Base-by-base conservation (phyloP, 129 eudicot genomes). In the Chrysanthemum lavandulifolium region DNA sequence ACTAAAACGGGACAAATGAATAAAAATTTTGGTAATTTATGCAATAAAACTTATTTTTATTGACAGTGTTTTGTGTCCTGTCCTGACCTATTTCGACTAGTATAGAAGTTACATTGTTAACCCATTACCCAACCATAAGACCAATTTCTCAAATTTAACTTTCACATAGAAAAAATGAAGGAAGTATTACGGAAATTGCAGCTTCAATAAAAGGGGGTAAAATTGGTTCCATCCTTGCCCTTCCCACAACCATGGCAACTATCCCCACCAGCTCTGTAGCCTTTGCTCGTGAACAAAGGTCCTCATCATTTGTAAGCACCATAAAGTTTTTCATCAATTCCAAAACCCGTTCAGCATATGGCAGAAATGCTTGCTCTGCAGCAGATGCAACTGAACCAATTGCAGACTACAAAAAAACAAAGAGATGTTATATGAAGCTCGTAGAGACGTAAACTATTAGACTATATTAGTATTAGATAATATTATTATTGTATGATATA, bases 371-470 rank as follows among this genome's bases (percentile, higher is more conserved):
- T 83, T 90, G 90, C 69, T 93, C 98, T 40, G 98, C 95, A 62
- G 98, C 98, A 76, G 98, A 80, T 72, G 98, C 98, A 83, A 93
- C 96, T 71, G 98, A 93, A 51, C 98, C 98, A 62, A 93, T 93
- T 72, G 97, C 98, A 57, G 98, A 93, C 98, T 93, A 78, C 79
- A 90, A 64, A 49, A 68, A 68, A 56, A 31, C 3, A 18, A 69
- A 49, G 16, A 9, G 25, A 60, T 73, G 68, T 68, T 71, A 50
- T 23, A 25, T 47, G 48, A 61, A 73, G 76, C 33, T 73, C 29
- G 9, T 5, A 36, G 8, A 5, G 8, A 36, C 9, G 1, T 36
- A 0, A 2, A 36, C 45, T 36, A 36, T 36, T 36, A 36, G 4
- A 31, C 31, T 31, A 31, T 31, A 31, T 31, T 31, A 36, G 0